These are phyloP conservation scores for Tetracladium setigerum DNA, from an alignment of 495 filamentous ascomycete genomes.

Conservation along the genomic window DNA sequence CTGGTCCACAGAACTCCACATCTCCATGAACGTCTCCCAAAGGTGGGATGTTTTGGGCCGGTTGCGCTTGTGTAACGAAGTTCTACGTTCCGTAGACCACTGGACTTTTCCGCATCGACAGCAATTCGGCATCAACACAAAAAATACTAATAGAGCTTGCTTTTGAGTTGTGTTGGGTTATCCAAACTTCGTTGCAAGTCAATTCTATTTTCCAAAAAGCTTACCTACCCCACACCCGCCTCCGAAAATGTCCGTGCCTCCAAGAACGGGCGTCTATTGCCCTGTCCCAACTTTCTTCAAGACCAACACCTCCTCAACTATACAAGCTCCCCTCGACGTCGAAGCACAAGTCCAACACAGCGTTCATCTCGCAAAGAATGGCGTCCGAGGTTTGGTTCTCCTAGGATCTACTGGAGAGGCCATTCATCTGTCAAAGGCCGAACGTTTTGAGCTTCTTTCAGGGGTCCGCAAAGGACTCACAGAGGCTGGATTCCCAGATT, in stretches of 20 bases:
- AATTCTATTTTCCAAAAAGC: too few relatives aligned
- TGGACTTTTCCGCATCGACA: too few relatives aligned
- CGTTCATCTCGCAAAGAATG: slow-evolving; percentile 32
- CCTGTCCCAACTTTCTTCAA: slow-evolving; percentile 47
- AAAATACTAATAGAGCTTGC: too few relatives aligned
- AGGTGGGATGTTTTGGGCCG: too few relatives aligned
- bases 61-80: too few relatives aligned
- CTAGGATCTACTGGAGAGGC: slow-evolving; percentile 40
- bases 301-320: slow-evolving; percentile 22
- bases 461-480: slow-evolving; percentile 29
- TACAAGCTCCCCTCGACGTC: slow-evolving; percentile 31
- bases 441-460: slow-evolving; percentile 29
- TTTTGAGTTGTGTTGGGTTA: too few relatives aligned
- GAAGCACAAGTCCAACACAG: slow-evolving; percentile 32
- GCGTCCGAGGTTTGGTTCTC: slow-evolving; percentile 36
- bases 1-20: too few relatives aligned
- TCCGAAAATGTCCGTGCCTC: slow-evolving; percentile 3
- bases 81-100: too few relatives aligned
- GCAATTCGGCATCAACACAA: too few relatives aligned
- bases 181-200: too few relatives aligned
- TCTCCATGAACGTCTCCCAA: too few relatives aligned
- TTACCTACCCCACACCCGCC: too few relatives aligned
- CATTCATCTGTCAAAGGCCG: slow-evolving; percentile 32
- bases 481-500: slow-evolving; percentile 29
- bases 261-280: slow-evolving; percentile 35